Conservation (phyloP, 176 grass and related monocot genomes). For the Rhynchospora tenuis region DNA sequence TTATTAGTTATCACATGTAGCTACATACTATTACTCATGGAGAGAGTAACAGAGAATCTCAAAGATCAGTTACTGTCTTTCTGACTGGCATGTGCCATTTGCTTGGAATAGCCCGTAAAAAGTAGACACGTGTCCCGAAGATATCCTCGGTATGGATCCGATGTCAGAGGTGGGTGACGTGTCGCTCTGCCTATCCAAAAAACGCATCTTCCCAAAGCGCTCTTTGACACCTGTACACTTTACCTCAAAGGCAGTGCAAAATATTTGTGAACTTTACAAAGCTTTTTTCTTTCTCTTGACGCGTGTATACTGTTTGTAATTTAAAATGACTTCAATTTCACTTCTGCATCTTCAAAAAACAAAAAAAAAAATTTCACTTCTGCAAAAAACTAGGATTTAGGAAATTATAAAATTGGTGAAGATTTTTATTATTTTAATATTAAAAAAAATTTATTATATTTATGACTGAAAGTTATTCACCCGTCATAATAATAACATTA, state of each 20-base stretch:
- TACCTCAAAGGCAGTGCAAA: background rate
- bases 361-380: too few relatives aligned
- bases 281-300: background rate
- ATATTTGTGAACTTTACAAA: background rate
- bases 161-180: slow-evolving; percentile 16
- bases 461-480: too few relatives aligned
- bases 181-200: slow-evolving; percentile 3
- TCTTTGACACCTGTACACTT: background rate
- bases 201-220: background rate
- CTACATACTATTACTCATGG: background rate
- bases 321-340: background rate
- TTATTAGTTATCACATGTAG: background rate
- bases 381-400: too few relatives aligned
- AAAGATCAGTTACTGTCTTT: background rate
- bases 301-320: background rate
- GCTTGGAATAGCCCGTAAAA: background rate
- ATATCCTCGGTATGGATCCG: slow-evolving; percentile 5
- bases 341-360: too few relatives aligned
- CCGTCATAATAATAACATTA: too few relatives aligned
- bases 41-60: background rate
- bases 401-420: too few relatives aligned
- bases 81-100: slow-evolving; percentile 4
- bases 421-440: too few relatives aligned
- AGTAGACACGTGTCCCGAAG: background rate
- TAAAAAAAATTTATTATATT: too few relatives aligned